Base-by-base conservation (phyloP, 176 grass and related monocot genomes). In the Aechmea fasciata region DNA sequence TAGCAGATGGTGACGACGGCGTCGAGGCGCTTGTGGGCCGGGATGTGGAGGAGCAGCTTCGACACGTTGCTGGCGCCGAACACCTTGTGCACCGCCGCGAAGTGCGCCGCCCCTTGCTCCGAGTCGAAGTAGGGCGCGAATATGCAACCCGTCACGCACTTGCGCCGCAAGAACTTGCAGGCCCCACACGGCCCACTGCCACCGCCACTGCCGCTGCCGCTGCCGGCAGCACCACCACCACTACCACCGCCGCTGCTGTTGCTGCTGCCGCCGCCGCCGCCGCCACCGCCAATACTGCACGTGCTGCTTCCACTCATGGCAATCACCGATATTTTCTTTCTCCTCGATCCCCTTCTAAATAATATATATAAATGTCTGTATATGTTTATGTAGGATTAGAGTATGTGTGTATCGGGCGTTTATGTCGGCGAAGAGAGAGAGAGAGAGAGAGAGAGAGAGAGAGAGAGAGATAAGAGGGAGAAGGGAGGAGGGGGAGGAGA, bases 41-140 rank as follows among this genome's bases (percentile, higher is more conserved):
- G 88, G 80, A 96, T 89, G 82, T 96, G 92, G 83, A 87, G 85
- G 26, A 96, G 88, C 10, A 96, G 88, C 85, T 96, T 96, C 69
- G 92, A 96, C 51, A 91, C 88, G 81, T 96, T 96, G 83, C 92
- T 96, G 65, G 92, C 92, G 51, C 92, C 92, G 78, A 96, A 96
- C 81, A 96, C 92, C 83, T 96, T 96, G 83, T 96, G 92, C 80
- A 96, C 92, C 4, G 92, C 92, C 54, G 92, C 92, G 74, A 96
- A 96, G 80, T 91, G 92, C 78, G 88, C 85, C 63, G 88, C 88
- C 20, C 92, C 92, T 68, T 96, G 92, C 85, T 96, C 92, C 33
- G 92, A 90, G 71, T 96, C 88, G 73, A 96, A 96, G 83, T 91
- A 96, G 20, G 92, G 92, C 68, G 92, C 92, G 59, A 96, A 96